Evolutionary conservation across 169 alveolate genomes (phyloP).

Genomic region (Perkinsus marinus): DNA sequence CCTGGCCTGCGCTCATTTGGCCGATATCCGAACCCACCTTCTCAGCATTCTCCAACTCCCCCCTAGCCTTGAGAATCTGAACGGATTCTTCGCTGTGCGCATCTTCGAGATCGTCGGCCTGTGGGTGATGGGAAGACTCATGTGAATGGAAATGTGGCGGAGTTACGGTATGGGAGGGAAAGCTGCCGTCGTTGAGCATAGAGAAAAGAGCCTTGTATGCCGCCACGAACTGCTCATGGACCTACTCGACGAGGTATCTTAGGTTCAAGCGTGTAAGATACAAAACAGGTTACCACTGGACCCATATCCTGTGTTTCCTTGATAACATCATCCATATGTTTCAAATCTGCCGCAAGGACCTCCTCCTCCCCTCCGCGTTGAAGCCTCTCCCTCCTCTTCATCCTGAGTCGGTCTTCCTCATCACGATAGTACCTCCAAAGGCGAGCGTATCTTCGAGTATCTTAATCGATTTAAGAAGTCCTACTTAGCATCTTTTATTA

Average conservation of each 20-base stretch:
- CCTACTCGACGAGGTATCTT: not conserved
- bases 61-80: not conserved
- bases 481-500: not conserved
- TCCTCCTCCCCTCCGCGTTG: not conserved
- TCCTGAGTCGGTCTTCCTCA: not conserved
- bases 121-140: not conserved
- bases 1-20: no score
- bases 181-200: not conserved
- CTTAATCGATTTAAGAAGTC: not conserved
- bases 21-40: not conserved
- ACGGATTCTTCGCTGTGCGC: not conserved
- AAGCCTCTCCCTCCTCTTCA: not conserved
- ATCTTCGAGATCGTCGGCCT: not conserved
- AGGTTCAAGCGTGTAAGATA: not conserved
- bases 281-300: not conserved
- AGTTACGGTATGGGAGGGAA: no score
- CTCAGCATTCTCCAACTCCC: not conserved
- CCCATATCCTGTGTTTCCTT: not conserved
- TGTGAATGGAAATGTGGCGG: no score
- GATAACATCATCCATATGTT: not conserved
- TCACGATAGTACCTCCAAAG: not conserved
- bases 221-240: not conserved
- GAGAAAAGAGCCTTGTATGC: not conserved
- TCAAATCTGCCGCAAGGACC: not conserved
- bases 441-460: not conserved